A percentile compares a stretch with the other conserved stretches of the same genome.
Conservation (phyloP, 1,284 basidiomycete species). For the Tremellales sp. region DNA sequence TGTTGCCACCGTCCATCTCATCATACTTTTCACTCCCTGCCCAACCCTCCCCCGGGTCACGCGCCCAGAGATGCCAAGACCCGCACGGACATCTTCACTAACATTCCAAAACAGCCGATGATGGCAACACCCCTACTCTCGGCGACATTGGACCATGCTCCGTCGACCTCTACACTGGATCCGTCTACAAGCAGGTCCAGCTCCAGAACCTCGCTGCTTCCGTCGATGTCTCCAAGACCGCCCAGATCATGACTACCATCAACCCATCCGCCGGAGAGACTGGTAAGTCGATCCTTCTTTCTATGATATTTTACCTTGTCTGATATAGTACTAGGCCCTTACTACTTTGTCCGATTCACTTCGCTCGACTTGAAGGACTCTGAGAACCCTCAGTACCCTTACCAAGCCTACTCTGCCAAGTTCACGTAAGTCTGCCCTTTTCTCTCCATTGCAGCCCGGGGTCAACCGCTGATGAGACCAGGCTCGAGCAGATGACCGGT, state of each 20-base stretch:
- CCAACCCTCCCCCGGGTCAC: neutral
- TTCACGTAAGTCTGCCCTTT: conserved; percentile 51
- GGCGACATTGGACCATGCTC: conserved; percentile 58
- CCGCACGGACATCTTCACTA: conserved; percentile 3
- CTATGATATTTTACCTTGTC: too few relatives aligned
- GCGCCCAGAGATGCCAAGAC: neutral
- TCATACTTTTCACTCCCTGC: neutral
- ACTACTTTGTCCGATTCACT: conserved; percentile 57
- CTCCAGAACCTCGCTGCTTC: conserved; percentile 60
- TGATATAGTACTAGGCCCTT: conserved; percentile 26
- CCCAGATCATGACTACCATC: conserved; percentile 58
- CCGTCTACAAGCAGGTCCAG: conserved; percentile 51
- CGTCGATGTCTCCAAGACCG: conserved; percentile 60
- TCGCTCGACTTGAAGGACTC: conserved; percentile 57
- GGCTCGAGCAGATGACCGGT: conserved; percentile 42
- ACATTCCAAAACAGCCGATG: conserved; percentile 56
- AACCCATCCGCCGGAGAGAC: conserved; percentile 61
- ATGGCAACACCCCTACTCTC: conserved; percentile 57
- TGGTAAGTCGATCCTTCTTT: conserved; percentile 17
- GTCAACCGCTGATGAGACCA: conserved; percentile 5
- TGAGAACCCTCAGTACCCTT: conserved; percentile 55
- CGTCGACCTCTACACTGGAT: conserved; percentile 63
- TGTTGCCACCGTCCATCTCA: too few relatives aligned
- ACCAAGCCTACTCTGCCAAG: conserved; percentile 73
- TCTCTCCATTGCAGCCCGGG: neutral